phyloP scores from a whole-genome alignment of 768 basidiomycete species.

The Pleurotus giganteus region DNA sequence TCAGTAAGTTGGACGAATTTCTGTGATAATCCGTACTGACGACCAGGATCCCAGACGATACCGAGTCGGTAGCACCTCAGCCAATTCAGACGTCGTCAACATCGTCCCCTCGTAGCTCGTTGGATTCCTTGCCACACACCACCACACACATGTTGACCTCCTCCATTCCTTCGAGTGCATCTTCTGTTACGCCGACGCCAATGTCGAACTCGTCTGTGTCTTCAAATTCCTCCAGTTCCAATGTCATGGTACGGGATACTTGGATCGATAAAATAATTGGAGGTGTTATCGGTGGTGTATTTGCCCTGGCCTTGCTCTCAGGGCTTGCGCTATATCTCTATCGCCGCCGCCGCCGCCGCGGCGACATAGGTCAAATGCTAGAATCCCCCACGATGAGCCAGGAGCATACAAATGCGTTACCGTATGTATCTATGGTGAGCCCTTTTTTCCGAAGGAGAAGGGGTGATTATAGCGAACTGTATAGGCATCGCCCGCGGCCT shows the following conservation, averaged over 20 bases:
- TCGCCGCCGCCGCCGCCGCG: background rate
- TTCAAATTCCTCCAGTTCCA: background rate
- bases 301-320: background rate
- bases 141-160: background rate
- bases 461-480: too few species aligned
- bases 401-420: background rate
- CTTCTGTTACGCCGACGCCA: constrained; percentile 6
- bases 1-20: background rate
- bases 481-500: too few species aligned
- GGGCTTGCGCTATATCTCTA: background rate
- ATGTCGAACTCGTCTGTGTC: background rate
- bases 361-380: background rate
- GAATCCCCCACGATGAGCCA: background rate
- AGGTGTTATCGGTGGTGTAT: constrained; percentile 7
- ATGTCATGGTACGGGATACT: background rate
- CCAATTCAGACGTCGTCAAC: background rate
- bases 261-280: constrained; percentile 9
- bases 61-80: constrained; percentile 8
- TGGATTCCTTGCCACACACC: background rate
- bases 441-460: too few species aligned
- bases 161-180: background rate
- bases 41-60: background rate
- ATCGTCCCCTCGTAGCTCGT: background rate
- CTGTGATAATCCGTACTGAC: background rate
- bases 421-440: too few species aligned